Base-by-base conservation (phyloP, 2,329 filamentous ascomycete species). In the Zarea fungicola region DNA sequence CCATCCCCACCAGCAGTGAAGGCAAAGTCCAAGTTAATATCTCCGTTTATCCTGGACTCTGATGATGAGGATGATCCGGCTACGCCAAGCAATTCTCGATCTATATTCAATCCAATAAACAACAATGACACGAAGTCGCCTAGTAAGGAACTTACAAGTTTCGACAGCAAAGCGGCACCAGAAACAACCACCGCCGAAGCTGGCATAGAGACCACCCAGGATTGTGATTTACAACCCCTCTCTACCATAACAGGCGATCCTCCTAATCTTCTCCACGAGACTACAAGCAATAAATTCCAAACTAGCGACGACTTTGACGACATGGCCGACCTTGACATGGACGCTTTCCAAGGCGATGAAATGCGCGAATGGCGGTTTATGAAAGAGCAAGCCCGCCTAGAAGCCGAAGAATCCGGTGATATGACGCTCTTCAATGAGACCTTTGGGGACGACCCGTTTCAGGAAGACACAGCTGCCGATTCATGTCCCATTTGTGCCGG, bases 401-500 rank as follows among this genome's bases (percentile, higher is more conserved):
- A 86, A 55, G 78, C 76, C 3, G 75, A 81, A 55, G 80, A 81
- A 52, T 69, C 72, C 9, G 74, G 71, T 7, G 62, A 67, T 4
- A 60, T 67, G 19, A 66, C 65, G 4, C 40, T 49, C 5, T 41
- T 52, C 10, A 50, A 55, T 13, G 67, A 69, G 32, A 66, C 70
- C 34, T 55, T 68, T 28, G 61, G 56, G 5, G 61, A 65, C 36
- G 63, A 65, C 5, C 48, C 56, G 14, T 53, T 63, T 9, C 62
- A 67, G 18, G 63, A 69, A 19, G 60, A 59, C 9, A 53, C 57
- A 18, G 55, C 59, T 48, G 56, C 62, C 8, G 57, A 64, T 41
- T 68, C 65, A 35, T 97, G 91, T 63, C 92, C 92, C 1, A 83
- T 97, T 23, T 97, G 93, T 64, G 80, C 78, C 57, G 72, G 73